These are phyloP conservation scores for Fusarium globosum DNA, from an alignment of 2,329 filamentous ascomycete genomes.

Conservation along the genomic window DNA sequence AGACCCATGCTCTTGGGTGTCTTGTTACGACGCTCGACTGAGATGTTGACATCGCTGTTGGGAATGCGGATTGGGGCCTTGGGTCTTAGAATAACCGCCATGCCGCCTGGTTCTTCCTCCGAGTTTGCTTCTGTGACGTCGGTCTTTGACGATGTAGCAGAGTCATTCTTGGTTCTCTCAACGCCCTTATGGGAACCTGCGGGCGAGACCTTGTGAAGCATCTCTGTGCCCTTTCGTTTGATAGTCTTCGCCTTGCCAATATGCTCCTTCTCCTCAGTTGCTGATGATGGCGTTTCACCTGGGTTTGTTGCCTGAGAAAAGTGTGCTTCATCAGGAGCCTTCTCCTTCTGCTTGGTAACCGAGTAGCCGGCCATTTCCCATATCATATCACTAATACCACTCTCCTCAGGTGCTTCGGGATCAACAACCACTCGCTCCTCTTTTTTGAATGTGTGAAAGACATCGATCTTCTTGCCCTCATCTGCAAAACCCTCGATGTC, in stretches of 20 bases:
- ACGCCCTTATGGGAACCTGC: conserved; percentile 25
- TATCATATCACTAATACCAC: conserved; percentile 62
- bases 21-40: conserved; percentile 87
- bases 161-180: conserved; percentile 40
- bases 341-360: conserved; percentile 45
- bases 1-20: conserved; percentile 80
- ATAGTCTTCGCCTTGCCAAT: conserved; percentile 36
- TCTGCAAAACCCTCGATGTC: conserved; percentile 86
- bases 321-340: conserved; percentile 52
- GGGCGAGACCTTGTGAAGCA: conserved; percentile 49
- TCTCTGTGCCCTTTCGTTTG: conserved; percentile 48
- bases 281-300: conserved; percentile 1
- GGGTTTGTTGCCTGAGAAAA: conserved; percentile 47
- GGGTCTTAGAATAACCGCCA: conserved; percentile 83
- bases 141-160: conserved; percentile 32
- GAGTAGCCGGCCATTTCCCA: conserved; percentile 63
- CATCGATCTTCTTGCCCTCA: conserved; percentile 87
- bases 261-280: conserved; percentile 9
- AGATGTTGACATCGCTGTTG: conserved; percentile 89
- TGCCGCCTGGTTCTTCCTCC: conserved; percentile 68
- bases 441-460: conserved; percentile 82
- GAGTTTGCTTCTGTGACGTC: conserved; percentile 37
- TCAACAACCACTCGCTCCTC: conserved; percentile 78
- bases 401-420: conserved; percentile 62
- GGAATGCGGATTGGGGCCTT: conserved; percentile 74